Conservation (phyloP, 2,329 filamentous ascomycete genomes). For the Cladophialophora psammophila region DNA sequence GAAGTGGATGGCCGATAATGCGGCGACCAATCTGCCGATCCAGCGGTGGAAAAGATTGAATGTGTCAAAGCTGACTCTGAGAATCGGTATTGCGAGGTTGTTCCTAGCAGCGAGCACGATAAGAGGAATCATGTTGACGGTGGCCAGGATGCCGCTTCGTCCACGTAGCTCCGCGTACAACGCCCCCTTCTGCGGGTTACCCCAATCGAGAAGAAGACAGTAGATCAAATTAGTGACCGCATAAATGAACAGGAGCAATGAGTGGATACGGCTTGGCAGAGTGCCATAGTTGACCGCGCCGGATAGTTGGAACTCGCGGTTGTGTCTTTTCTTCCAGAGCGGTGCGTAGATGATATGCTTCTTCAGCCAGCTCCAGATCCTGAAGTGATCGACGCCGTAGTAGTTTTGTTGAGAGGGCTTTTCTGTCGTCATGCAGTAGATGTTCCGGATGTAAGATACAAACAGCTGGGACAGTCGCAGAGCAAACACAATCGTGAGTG, state of each 20-base stretch:
- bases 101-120: constrained; percentile 89
- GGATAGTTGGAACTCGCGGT: constrained; percentile 73
- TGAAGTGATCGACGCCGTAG: constrained; percentile 53
- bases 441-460: constrained; percentile 54
- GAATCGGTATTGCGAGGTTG: constrained; percentile 82
- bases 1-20: constrained; percentile 75
- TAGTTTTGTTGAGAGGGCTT: constrained; percentile 51
- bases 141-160: constrained; percentile 80
- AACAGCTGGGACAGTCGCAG: constrained; percentile 53
- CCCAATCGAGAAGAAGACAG: constrained; percentile 61
- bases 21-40: constrained; percentile 77
- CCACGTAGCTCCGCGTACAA: constrained; percentile 84
- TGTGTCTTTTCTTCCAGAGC: constrained; percentile 76
- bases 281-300: constrained; percentile 75
- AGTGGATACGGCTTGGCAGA: constrained; percentile 79
- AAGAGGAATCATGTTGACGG: constrained; percentile 91
- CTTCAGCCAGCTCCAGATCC: constrained; percentile 54
- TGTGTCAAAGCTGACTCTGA: constrained; percentile 92
- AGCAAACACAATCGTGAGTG: constrained; percentile 48
- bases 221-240: constrained; percentile 78
- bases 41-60: constrained; percentile 91
- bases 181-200: constrained; percentile 54
- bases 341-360: constrained; percentile 66
- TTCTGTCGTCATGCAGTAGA: constrained; percentile 49
- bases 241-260: constrained; percentile 72